Base-by-base conservation (phyloP, 257 asterid genomes). In the Scutellaria minor region DNA sequence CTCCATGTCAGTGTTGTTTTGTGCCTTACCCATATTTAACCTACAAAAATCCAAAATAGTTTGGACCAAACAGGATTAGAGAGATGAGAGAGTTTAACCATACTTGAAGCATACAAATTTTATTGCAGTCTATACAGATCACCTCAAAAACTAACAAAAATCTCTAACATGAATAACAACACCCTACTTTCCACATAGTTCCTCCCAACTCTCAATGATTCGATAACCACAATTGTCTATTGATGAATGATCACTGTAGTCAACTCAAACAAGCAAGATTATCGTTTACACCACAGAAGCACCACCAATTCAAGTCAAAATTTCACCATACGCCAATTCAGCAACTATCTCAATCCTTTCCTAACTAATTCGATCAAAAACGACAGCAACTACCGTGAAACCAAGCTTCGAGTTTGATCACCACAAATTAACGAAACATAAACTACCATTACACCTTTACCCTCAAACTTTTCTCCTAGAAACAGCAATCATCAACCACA, bases 1-100 rank as follows among this genome's bases (percentile, higher is more conserved):
- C 75, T 87, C 94, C 88, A 79, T 68, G 60, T 85, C 89, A 65
- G 76, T 56, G 66, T 71, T 71, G 78, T 85, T 90, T 72, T 81
- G 78, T 47, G 59, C 82, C 75, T 53, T 83, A 31, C 88, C 94
- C 96, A 87, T 90, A 52, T 59, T 77, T 51, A 76, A 83, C 78
- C 86, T 74, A 76, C 81, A 79, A 63, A 35, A 68, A 22, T 6
- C 24, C 76, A 75, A 35, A 42, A 65, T 20, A 70, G 31, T 52
- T 52, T 42, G 61, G 65, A 50, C 57, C 66, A 50, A 72, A 45
- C n/a, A 14, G 39, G 56, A 47, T 11, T 14, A 7, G 7, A 27
- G 60, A 53, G 45, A 7, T 44, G 15, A 35, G 73, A 18, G 59
- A 7, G 66, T 22, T 22, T 11, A 61, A 39, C n/a, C 11, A 56